Evolutionary conservation across 2,329 filamentous ascomycete species (phyloP).

Genomic region (Penicillium sp.): DNA sequence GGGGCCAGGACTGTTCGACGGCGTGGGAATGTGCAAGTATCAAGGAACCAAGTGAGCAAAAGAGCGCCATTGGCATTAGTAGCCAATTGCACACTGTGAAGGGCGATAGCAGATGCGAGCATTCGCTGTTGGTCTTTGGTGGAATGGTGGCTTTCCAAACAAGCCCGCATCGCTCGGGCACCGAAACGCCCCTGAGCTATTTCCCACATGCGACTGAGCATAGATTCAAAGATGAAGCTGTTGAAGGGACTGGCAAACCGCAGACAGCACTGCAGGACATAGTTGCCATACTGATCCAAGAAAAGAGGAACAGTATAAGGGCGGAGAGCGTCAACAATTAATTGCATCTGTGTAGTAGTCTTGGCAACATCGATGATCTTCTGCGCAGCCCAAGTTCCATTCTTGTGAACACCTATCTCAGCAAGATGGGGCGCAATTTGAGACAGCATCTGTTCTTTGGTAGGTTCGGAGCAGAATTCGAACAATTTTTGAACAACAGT

Average conservation of each 20-base stretch:
- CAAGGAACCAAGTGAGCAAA: conserved; percentile 93
- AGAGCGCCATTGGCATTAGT: conserved; percentile 95
- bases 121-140: conserved; percentile 94
- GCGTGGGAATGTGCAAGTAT: conserved; percentile 93
- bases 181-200: conserved; percentile 89
- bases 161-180: conserved; percentile 92
- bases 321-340: conserved; percentile 79
- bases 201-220: conserved; percentile 92
- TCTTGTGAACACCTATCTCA: conserved; percentile 98
- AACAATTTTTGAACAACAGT: conserved; percentile 99
- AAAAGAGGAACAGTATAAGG: conserved; percentile 88
- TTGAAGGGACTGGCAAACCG: conserved; percentile 87
- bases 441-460: conserved; percentile 85
- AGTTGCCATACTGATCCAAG: conserved; percentile 97
- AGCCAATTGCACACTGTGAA: conserved; percentile 92
- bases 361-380: conserved; percentile 98
- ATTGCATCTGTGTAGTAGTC: conserved; percentile 72
- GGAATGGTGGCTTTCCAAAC: conserved; percentile 90
- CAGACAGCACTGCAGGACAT: conserved; percentile 92
- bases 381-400: conserved; percentile 97
- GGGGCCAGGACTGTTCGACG: conserved; percentile 89
- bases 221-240: conserved; percentile 96
- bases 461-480: conserved; percentile 85
- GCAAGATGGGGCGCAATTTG: conserved; percentile 88
- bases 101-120: conserved; percentile 89